A percentile compares a stretch with the other conserved stretches of the same genome.
These are phyloP conservation scores for Phialocephala subalpina DNA, from an alignment of 2,329 filamentous ascomycete genomes.

Conservation along the genomic window DNA sequence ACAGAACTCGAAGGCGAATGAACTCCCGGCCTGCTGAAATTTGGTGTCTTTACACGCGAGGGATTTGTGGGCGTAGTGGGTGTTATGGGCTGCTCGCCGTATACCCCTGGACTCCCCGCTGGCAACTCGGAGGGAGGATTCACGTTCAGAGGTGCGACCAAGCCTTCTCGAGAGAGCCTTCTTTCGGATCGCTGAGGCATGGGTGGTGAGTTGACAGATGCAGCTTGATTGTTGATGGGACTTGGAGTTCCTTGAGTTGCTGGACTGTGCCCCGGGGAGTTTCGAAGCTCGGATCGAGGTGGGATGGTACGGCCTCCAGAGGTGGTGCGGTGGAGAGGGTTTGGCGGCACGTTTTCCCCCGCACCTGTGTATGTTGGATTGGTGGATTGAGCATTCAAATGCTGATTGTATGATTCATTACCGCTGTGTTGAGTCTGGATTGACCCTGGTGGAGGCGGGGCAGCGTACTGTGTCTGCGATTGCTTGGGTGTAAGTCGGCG, in stretches of 20 bases:
- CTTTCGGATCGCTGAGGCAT: slow-evolving; percentile 25
- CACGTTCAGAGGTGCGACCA: slow-evolving; percentile 25
- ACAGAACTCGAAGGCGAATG: not conserved
- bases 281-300: slow-evolving; percentile 26
- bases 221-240: not conserved
- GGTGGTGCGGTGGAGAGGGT: slow-evolving; percentile 6
- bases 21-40: slow-evolving; percentile 25
- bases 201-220: slow-evolving; percentile 9
- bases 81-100: slow-evolving; percentile 2
- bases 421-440: slow-evolving; percentile 5
- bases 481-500: slow-evolving; percentile 28
- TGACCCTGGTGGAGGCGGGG: slow-evolving; percentile 11
- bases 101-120: not conserved
- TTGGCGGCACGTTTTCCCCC: slow-evolving; percentile 3
- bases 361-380: slow-evolving; percentile 3
- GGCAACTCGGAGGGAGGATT: not conserved
- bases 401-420: not conserved
- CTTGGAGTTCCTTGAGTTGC: slow-evolving; percentile 1
- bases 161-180: slow-evolving; percentile 25
- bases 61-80: slow-evolving; percentile 19
- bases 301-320: slow-evolving; percentile 29
- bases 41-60: slow-evolving; percentile 25
- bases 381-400: not conserved
- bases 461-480: slow-evolving; percentile 16
- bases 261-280: slow-evolving; percentile 14